Evolutionary conservation across 495 filamentous ascomycete species (phyloP).

Genomic region (Aspergillus sparsus): DNA sequence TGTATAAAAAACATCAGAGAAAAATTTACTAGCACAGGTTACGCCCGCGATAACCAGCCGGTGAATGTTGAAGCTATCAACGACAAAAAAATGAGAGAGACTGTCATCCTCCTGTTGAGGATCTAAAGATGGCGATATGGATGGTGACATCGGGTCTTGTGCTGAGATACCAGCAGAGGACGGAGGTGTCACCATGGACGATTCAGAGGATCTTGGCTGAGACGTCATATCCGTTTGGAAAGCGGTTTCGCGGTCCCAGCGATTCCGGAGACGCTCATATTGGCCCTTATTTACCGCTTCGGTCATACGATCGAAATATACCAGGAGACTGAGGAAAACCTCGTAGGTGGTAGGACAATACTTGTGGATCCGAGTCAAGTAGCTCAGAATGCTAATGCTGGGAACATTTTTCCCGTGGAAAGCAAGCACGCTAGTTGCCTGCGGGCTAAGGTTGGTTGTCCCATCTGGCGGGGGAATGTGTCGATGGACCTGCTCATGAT

Average conservation of each 20-base stretch:
- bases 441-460: conserved; percentile 65
- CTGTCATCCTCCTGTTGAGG: conserved; percentile 56
- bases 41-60: conserved; percentile 95
- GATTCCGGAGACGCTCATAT: conserved; percentile 46
- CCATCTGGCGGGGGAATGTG: conserved; percentile 68
- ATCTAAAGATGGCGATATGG: conserved; percentile 38
- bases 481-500: conserved; percentile 79
- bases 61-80: conserved; percentile 99
- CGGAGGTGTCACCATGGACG: conserved; percentile 40
- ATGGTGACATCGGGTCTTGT: conserved; percentile 37
- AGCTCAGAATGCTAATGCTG: conserved; percentile 94
- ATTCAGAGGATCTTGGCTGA: conserved; percentile 19
- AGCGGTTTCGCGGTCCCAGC: conserved; percentile 25
- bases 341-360: conserved; percentile 99
- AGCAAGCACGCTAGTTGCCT: conserved; percentile 91
- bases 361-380: conserved; percentile 94
- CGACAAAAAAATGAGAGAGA: conserved; percentile 86
- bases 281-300: conserved; percentile 85
- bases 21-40: conserved; percentile 99
- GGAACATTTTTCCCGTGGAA: conserved; percentile 99
- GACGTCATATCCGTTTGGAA: conserved; percentile 18
- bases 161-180: conserved; percentile 35
- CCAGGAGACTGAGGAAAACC: conserved; percentile 90
- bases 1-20: conserved; percentile 98
- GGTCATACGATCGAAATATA: conserved; percentile 99